Evolutionary conservation across 1,284 basidiomycete species (phyloP).

Genomic region (Ganoderma boninense): DNA sequence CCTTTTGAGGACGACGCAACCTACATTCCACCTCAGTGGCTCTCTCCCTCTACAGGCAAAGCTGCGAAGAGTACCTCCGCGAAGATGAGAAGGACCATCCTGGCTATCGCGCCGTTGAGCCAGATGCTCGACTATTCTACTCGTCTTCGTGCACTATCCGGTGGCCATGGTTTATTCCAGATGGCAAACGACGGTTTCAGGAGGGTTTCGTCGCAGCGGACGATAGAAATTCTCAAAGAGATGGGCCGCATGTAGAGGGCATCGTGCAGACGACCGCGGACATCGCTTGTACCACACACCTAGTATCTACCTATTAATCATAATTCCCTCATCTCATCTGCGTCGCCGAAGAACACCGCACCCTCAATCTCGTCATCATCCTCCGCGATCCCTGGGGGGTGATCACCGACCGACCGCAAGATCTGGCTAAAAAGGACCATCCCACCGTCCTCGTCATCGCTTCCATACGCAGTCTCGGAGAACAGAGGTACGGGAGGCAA

Average conservation of each 20-base stretch:
- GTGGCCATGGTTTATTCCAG: slow-evolving; percentile 84
- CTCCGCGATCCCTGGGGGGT: slow-evolving; percentile 63
- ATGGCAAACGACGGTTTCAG: slow-evolving; percentile 82
- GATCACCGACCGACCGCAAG: slow-evolving; percentile 64
- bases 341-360: slow-evolving; percentile 79
- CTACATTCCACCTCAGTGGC: slow-evolving; percentile 76
- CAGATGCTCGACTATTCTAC: slow-evolving; percentile 84
- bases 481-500: slow-evolving; percentile 56
- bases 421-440: slow-evolving; percentile 81
- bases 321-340: slow-evolving; percentile 73
- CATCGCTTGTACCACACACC: not conserved
- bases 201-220: slow-evolving; percentile 64
- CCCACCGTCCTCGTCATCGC: slow-evolving; percentile 53
- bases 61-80: slow-evolving; percentile 41
- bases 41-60: slow-evolving; percentile 73
- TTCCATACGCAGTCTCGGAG: slow-evolving; percentile 44
- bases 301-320: slow-evolving; percentile 40
- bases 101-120: slow-evolving; percentile 79
- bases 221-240: slow-evolving; percentile 75
- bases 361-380: slow-evolving; percentile 81
- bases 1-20: slow-evolving; percentile 66
- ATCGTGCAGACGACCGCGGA: not conserved
- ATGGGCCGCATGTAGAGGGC: slow-evolving; percentile 65
- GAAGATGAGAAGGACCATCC: slow-evolving; percentile 64
- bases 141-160: slow-evolving; percentile 81